phyloP scores from a whole-genome alignment of 1,284 basidiomycete species.

The Bondarzewia mesenterica region DNA sequence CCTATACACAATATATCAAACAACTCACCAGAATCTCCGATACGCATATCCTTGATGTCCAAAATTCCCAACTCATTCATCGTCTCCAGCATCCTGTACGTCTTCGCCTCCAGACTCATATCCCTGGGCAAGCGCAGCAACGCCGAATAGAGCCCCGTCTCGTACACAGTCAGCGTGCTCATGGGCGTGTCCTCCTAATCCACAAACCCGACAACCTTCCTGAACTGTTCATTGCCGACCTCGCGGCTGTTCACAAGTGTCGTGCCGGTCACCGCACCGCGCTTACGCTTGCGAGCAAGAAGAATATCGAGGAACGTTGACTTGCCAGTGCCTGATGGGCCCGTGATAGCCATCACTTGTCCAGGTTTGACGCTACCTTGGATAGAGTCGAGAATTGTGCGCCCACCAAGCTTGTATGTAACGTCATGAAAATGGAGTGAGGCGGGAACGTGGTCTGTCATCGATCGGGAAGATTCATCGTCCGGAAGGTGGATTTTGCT shows the following conservation, averaged over 20 bases:
- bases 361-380: slow-evolving; percentile 82
- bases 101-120: slow-evolving; percentile 93
- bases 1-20: not conserved
- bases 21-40: slow-evolving; percentile 72
- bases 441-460: too few relatives aligned
- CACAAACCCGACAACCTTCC: slow-evolving; percentile 86
- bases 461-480: slow-evolving; percentile 71
- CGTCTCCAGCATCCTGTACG: slow-evolving; percentile 90
- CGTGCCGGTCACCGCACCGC: slow-evolving; percentile 67
- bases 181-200: slow-evolving; percentile 98
- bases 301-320: slow-evolving; percentile 95
- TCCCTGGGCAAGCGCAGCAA: slow-evolving; percentile 84
- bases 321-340: slow-evolving; percentile 94
- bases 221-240: slow-evolving; percentile 72
- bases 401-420: slow-evolving; percentile 68
- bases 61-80: slow-evolving; percentile 95
- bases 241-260: slow-evolving; percentile 83
- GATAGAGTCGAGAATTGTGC: slow-evolving; percentile 72
- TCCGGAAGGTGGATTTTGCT: slow-evolving; percentile 77
- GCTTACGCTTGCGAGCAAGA: slow-evolving; percentile 82
- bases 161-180: slow-evolving; percentile 94
- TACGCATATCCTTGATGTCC: slow-evolving; percentile 83
- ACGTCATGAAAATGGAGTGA: slow-evolving; percentile 84
- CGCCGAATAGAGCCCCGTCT: slow-evolving; percentile 93
- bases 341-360: slow-evolving; percentile 91